Conservation (phyloP, 1,139 yeast species). For the Petasospora fabianii region DNA sequence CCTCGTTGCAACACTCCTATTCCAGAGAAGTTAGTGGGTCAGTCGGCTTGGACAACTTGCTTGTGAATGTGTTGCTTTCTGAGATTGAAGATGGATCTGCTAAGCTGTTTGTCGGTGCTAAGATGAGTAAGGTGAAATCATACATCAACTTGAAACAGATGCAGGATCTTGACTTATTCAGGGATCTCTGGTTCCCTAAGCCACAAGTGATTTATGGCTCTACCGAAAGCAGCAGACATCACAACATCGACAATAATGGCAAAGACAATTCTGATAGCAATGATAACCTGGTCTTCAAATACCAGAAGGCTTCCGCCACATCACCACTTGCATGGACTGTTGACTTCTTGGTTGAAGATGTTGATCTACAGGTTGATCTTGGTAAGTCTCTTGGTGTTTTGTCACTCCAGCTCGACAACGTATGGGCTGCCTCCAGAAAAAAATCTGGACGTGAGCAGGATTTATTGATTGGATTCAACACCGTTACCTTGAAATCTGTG, state of each 20-base stretch:
- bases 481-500: constrained; percentile 49
- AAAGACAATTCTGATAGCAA: no score
- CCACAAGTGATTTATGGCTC: constrained; percentile 2
- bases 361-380: constrained; percentile 60
- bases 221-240: no score
- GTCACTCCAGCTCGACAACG: constrained; percentile 47
- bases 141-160: constrained; percentile 78
- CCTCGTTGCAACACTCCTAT: constrained; percentile 83
- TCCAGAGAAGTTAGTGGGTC: constrained; percentile 88
- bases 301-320: constrained; percentile 60
- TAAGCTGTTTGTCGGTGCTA: constrained; percentile 48
- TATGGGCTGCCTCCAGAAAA: constrained; percentile 72
- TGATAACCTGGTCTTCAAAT: constrained; percentile 46
- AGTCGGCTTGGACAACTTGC: constrained; percentile 49
- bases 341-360: constrained; percentile 51
- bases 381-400: constrained; percentile 82
- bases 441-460: constrained; percentile 70
- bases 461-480: constrained; percentile 56
- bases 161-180: constrained; percentile 79
- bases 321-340: constrained; percentile 75
- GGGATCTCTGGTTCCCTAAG: constrained; percentile 76
- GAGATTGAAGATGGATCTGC: constrained; percentile 35
- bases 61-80: constrained; percentile 39
- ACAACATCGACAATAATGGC: no score
- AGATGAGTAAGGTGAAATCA: constrained; percentile 53